phyloP scores from a whole-genome alignment of 2,329 filamentous ascomycete species.

The Curvularia sp. region DNA sequence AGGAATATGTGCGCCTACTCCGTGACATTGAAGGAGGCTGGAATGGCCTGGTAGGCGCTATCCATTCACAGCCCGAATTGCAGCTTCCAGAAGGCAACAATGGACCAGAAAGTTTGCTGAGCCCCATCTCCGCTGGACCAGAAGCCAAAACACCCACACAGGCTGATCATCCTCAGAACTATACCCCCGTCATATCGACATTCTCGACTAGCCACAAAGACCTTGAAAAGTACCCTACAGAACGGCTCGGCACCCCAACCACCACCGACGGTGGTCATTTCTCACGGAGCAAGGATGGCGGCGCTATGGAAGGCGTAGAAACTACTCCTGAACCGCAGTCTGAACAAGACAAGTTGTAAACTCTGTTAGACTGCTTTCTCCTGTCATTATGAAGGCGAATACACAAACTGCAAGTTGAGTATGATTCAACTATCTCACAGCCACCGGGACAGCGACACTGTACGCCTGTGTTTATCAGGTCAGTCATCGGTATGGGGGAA shows the following conservation, averaged over 20 bases:
- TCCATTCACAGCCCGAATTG: constrained; percentile 24
- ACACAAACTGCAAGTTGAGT: not conserved
- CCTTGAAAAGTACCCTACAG: constrained; percentile 56
- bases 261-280: constrained; percentile 34
- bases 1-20: constrained; percentile 92
- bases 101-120: constrained; percentile 42
- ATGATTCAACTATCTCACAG: not conserved
- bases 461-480: not conserved
- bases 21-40: constrained; percentile 92
- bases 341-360: constrained; percentile 24
- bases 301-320: constrained; percentile 41
- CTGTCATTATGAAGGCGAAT: constrained; percentile 1
- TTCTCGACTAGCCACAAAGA: constrained; percentile 62
- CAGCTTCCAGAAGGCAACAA: constrained; percentile 27
- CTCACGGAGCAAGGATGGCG: constrained; percentile 29
- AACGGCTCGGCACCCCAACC: constrained; percentile 51
- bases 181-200: constrained; percentile 58
- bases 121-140: constrained; percentile 43
- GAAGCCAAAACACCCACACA: constrained; percentile 53
- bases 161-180: constrained; percentile 44
- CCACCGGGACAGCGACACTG: not conserved
- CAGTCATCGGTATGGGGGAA: not conserved
- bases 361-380: not conserved
- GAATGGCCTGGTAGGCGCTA: constrained; percentile 50
- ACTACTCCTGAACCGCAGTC: constrained; percentile 25